phyloP scores from a whole-genome alignment of 257 asterid genomes.

The Cinchona pubescens region DNA sequence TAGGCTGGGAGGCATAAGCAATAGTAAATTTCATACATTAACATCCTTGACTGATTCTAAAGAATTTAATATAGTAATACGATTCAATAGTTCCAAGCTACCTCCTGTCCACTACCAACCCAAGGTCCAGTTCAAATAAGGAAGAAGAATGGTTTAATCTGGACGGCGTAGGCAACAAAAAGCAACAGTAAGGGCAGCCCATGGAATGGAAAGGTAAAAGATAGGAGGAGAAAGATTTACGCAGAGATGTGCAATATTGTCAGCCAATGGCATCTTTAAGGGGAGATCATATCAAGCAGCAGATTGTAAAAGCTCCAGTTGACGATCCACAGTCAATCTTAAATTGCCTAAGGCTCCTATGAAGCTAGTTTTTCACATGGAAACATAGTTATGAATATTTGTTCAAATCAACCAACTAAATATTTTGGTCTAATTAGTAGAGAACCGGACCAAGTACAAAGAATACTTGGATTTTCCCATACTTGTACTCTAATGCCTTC shows the following conservation, averaged over 20 bases:
- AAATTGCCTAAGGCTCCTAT: too few relatives aligned
- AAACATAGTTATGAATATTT: neutral
- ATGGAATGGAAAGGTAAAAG: neutral
- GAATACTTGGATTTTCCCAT: neutral
- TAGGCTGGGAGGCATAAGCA: too few relatives aligned
- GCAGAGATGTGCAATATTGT: neutral
- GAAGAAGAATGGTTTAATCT: neutral
- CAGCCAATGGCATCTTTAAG: neutral
- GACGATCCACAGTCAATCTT: too few relatives aligned
- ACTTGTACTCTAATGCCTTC: neutral
- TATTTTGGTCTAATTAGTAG: neutral
- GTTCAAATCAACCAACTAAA: neutral
- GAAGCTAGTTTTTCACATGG: too few relatives aligned
- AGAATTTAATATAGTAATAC: neutral
- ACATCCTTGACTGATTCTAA: neutral
- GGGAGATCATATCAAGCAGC: too few relatives aligned
- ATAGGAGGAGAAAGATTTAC: neutral
- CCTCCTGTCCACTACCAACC: neutral
- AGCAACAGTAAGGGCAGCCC: neutral
- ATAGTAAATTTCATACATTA: neutral
- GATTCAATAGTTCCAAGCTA: neutral
- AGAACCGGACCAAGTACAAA: neutral
- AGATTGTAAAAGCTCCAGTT: too few relatives aligned
- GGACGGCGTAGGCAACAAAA: neutral
- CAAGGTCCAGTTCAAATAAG: neutral